Evolutionary conservation across 2,329 filamentous ascomycete species (phyloP).

Genomic region (Aspergillus persii): DNA sequence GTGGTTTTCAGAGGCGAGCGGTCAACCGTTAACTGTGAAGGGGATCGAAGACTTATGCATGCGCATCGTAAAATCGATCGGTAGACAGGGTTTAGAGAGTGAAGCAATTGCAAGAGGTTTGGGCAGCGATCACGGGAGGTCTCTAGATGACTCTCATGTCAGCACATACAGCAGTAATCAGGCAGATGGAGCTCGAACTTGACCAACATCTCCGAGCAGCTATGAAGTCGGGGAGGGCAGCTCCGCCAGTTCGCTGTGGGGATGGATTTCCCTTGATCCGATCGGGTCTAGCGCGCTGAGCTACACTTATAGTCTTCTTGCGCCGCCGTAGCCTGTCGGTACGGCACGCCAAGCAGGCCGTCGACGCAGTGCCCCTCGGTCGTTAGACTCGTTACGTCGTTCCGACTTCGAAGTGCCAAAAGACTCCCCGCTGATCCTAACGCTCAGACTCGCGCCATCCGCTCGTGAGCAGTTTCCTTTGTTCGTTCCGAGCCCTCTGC

Average conservation of each 20-base stretch:
- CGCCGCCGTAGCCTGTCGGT: constrained; percentile 16
- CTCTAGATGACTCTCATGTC: background rate
- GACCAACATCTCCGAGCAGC: background rate
- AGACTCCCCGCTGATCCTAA: constrained; percentile 4
- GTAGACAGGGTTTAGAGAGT: background rate
- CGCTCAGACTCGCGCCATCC: background rate
- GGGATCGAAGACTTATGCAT: background rate
- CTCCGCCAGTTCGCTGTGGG: background rate
- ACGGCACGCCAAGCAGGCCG: constrained; percentile 17
- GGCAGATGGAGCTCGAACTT: background rate
- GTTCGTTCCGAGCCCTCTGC: background rate
- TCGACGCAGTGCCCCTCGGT: constrained; percentile 24
- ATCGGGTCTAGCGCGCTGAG: background rate
- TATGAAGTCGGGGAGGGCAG: background rate
- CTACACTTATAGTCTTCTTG: constrained; percentile 7
- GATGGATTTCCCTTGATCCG: background rate
- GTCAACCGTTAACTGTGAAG: constrained; percentile 8
- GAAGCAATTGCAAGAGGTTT: constrained; percentile 1
- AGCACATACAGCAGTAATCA: background rate
- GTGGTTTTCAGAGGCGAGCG: background rate
- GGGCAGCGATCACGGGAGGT: background rate
- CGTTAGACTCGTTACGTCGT: constrained; percentile 18
- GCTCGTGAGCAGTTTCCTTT: background rate
- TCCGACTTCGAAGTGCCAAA: constrained; percentile 7
- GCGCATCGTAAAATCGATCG: constrained; percentile 14